Evolutionary conservation across 805 yeast genomes (phyloP).

Genomic region (Phaffomyces antillensis): DNA sequence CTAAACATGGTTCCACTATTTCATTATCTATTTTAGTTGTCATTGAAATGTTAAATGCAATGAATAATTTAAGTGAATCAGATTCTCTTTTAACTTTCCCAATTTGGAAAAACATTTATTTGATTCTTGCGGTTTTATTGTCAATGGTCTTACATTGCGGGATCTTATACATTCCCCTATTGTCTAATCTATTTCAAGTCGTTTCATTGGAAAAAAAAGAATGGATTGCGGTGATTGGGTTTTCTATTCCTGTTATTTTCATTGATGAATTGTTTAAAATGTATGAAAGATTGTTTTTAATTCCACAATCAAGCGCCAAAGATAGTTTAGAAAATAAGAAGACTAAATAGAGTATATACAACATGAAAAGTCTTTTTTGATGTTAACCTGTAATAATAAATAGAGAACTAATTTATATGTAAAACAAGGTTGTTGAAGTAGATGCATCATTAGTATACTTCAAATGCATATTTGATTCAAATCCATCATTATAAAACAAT

Average conservation of each 20-base stretch:
- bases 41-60: conserved; percentile 35
- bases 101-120: conserved; percentile 30
- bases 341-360: background rate
- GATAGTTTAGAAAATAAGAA: background rate
- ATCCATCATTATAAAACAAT: conserved; percentile 28
- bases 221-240: conserved; percentile 29
- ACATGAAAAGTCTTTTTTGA: too few species aligned
- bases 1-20: conserved; percentile 30
- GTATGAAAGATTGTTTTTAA: conserved; percentile 23
- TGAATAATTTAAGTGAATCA: conserved; percentile 32
- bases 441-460: too few species aligned
- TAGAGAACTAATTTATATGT: too few species aligned
- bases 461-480: conserved; percentile 19
- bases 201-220: conserved; percentile 27
- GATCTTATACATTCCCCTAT: conserved; percentile 29
- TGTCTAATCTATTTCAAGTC: conserved; percentile 27
- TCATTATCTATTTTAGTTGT: conserved; percentile 33
- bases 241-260: conserved; percentile 30
- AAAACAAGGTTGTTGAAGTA: too few species aligned
- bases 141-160: conserved; percentile 28
- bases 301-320: background rate
- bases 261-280: conserved; percentile 32
- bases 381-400: too few species aligned
- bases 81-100: conserved; percentile 32
- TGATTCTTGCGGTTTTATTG: conserved; percentile 29